Base-by-base conservation (phyloP, 495 filamentous ascomycete genomes). In the Symbiotaphrina buchneri region DNA sequence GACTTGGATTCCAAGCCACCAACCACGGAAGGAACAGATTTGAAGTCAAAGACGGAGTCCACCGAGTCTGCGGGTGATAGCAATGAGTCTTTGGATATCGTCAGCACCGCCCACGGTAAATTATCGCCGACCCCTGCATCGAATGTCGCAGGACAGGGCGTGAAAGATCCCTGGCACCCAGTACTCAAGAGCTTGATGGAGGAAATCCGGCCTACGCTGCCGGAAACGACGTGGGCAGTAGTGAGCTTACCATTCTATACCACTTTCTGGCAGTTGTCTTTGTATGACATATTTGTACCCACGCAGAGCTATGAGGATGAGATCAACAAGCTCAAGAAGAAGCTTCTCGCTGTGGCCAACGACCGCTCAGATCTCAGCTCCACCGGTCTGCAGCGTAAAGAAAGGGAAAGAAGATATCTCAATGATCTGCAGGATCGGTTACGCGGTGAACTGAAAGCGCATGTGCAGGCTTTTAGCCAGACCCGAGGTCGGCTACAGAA, bases 221-320 rank as follows among this genome's bases (percentile, higher is more conserved):
- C 79, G 2, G 40, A 57, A 6, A 58, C 67, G 14, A 63, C 63
- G 1, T 81, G 73, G 63, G 58, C 65, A 13, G 55, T 61, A 6
- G 52, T 92, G 26, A 83, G 67, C 27, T 54, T 74, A 1, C 59
- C 69, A 20, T 90, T 92, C 46, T 93, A 81, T 45, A 70, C 79
- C 18, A 77, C 78, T 2, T 99, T 99, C 56, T 99, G 90, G 90
- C 72, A 82, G 28, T 60, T 92, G 10, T 68, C 78, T 15, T 64
- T 83, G 10, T 67, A 73, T 16, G 87, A 95, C 47, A 55, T 99
- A 19, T 58, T 67, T 22, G 63, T 78, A 24, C 75, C 77, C 1
- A 59, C 65, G 32, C 59, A 65, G 26, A 74, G 68, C 31, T 95
- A 95, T 46, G 56, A 71, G 6, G 57, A 64, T 8, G 85, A 90